Evolutionary conservation across 2,329 filamentous ascomycete species (phyloP), one percentile per base, ranked within the genome.

Genomic region (Colletotrichum endophyticum): DNA sequence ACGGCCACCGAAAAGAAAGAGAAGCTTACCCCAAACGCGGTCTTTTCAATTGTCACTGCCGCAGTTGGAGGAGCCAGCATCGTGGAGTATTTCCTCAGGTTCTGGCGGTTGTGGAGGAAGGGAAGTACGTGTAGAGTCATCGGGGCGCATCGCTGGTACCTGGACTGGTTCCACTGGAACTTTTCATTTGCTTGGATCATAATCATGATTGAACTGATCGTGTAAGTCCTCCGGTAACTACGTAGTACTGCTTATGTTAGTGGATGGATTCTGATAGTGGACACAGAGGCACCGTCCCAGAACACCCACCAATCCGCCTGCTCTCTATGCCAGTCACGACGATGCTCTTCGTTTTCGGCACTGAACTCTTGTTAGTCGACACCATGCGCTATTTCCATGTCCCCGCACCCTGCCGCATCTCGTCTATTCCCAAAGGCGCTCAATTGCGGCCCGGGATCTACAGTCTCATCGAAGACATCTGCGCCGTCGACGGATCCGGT

Each of bases 121-220:
- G 81, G 84, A 72, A 90, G 88, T 66, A 88, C 84, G 11, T 91
- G 89, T 79, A 86, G 89, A 27, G 88, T 90, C 5, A 81, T 82
- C 30, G 81, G 81, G 8, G 81, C 80, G 5, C 72, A 78, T 22
- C 66, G 78, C 36, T 75, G 76, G 78, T 83, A 89, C 81, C 84
- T 91, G 19, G 90, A 91, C 75, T 91, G 87, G 85, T 91, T 91
- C 80, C 90, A 91, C 73, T 91, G 89, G 89, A 90, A 90, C 78
- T 86, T 90, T 62, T 87, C 87, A 5, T 79, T 90, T 4, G 89
- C 87, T 15, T 91, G 89, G 89, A 84, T 90, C 64, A 87, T 90
- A 73, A 86, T 91, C 79, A 90, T 91, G 88, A 85, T 90, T 66
- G 89, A 91, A 78, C 84, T 91, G 27, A 89, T 91, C 78, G 86